Percentiles rank a stretch among this genome's conserved stretches.
phyloP scores from a whole-genome alignment of 352 stramenopile species.

The Achlya hypogyna region DNA sequence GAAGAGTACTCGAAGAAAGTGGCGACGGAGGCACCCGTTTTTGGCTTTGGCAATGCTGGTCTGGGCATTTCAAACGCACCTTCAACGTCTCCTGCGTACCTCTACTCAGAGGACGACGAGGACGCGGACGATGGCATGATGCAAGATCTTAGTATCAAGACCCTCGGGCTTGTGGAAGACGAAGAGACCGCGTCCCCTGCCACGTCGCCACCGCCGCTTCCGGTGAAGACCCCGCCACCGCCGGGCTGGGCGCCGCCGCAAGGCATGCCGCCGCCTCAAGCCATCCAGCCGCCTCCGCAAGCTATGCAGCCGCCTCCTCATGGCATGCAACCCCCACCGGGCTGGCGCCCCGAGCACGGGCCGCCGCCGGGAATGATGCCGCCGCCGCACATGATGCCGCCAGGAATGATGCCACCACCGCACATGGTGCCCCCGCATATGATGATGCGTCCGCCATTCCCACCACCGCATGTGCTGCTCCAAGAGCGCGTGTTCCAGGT shows the following conservation, averaged over 20 bases:
- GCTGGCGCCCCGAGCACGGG: not conserved
- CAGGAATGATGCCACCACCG: conserved; percentile 8
- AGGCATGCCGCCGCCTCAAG: conserved; percentile 23
- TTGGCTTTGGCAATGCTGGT: conserved; percentile 12
- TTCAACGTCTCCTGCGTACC: not conserved
- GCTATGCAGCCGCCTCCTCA: conserved; percentile 11
- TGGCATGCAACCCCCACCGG: not conserved
- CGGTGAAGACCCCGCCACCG: conserved; percentile 22
- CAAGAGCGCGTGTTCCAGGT: conserved; percentile 48
- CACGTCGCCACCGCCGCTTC: conserved; percentile 13
- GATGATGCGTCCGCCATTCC: conserved; percentile 23
- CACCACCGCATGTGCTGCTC: conserved; percentile 9
- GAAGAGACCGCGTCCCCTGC: conserved; percentile 24
- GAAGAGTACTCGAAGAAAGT: conserved; percentile 13
- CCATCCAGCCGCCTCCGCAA: conserved; percentile 32
- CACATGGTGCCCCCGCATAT: not conserved
- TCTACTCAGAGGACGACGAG: conserved; percentile 19
- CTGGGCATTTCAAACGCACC: not conserved
- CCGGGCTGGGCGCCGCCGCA: conserved; percentile 22
- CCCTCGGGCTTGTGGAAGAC: conserved; percentile 63
- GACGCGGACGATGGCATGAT: conserved; percentile 9
- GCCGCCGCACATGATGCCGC: not conserved
- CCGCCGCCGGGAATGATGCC: not conserved
- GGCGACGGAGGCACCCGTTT: not conserved
- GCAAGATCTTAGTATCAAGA: conserved; percentile 5